Evolutionary conservation across 176 grass and related monocot species (phyloP).

Genomic region (Lolium rigidum): DNA sequence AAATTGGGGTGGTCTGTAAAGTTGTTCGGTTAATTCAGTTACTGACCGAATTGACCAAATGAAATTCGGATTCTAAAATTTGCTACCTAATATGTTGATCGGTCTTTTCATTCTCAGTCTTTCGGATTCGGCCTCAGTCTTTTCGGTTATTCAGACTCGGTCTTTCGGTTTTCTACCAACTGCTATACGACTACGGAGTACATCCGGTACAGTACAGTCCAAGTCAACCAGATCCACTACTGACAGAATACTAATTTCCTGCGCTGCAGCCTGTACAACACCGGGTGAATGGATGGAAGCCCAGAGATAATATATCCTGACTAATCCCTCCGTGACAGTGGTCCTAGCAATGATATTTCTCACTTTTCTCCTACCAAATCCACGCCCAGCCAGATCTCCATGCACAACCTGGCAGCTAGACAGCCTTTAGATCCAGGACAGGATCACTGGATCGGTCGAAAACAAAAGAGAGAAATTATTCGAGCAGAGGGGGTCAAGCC

Average conservation of each 20-base stretch:
- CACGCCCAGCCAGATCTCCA: conserved; percentile 45
- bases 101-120: no score
- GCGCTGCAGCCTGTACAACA: neutral
- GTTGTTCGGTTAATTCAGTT: no score
- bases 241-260: conserved; percentile 24
- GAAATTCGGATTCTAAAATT: no score
- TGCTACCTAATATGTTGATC: no score
- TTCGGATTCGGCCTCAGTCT: no score
- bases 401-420: neutral
- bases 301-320: conserved; percentile 27
- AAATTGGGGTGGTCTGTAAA: no score
- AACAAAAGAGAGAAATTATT: conserved; percentile 9
- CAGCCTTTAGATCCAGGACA: conserved; percentile 33
- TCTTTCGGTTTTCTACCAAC: no score
- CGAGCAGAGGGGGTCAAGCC: neutral
- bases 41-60: no score
- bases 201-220: neutral
- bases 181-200: neutral
- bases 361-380: neutral
- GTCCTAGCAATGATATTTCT: neutral
- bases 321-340: neutral
- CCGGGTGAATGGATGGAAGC: no score
- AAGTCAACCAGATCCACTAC: conserved; percentile 22
- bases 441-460: neutral
- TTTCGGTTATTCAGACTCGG: no score